Conservation (phyloP, 805 yeast species). For the Saturnispora diversa region DNA sequence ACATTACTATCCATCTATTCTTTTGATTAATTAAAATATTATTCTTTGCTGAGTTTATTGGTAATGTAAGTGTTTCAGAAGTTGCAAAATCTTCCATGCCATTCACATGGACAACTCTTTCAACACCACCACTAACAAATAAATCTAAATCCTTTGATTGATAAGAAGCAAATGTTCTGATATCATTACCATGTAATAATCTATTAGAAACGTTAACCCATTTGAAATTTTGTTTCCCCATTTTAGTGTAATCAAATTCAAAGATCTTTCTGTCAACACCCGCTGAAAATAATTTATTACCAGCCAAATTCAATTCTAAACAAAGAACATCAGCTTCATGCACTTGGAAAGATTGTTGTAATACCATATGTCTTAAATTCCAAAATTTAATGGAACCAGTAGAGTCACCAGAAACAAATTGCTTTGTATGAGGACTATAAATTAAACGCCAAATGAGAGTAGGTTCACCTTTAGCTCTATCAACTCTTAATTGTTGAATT, state of each 20-base stretch:
- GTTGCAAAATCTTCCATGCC: constrained; percentile 60
- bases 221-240: constrained; percentile 32
- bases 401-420: constrained; percentile 92
- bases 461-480: constrained; percentile 74
- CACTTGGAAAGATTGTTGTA: constrained; percentile 69
- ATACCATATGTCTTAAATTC: constrained; percentile 72
- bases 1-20: constrained; percentile 53
- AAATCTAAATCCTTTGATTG: constrained; percentile 62
- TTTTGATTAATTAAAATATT: constrained; percentile 34
- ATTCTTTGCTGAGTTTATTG: constrained; percentile 32
- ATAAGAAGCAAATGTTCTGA: constrained; percentile 64
- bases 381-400: constrained; percentile 91
- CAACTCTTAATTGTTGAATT: constrained; percentile 84
- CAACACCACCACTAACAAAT: constrained; percentile 79
- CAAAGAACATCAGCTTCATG: constrained; percentile 91
- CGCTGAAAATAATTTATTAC: constrained; percentile 68
- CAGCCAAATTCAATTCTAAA: constrained; percentile 50
- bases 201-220: constrained; percentile 78
- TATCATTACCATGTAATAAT: constrained; percentile 78
- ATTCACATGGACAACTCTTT: constrained; percentile 57
- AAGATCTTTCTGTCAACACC: constrained; percentile 92
- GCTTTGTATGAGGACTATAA: constrained; percentile 53
- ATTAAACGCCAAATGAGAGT: constrained; percentile 86
- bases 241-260: constrained; percentile 49
- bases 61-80: constrained; percentile 64